Evolutionary conservation across 495 filamentous ascomycete species (phyloP).

Genomic region (Penicillium lividum): DNA sequence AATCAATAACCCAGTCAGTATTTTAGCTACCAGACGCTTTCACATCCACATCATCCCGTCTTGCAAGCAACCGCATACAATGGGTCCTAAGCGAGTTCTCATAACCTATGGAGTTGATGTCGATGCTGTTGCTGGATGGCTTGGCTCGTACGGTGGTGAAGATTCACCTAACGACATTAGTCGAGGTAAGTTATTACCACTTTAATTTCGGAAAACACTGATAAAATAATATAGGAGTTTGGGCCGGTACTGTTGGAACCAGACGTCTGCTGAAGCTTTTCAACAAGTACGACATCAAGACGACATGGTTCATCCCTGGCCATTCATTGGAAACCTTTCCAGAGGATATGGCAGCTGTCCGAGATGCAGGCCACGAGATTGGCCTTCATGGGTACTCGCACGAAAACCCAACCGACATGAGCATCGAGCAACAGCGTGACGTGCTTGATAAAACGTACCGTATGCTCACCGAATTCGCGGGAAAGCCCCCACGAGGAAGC

Average conservation of each 20-base stretch:
- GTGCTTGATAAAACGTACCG: conserved; percentile 76
- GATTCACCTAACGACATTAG: conserved; percentile 67
- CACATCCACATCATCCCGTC: not conserved
- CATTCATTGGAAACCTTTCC: conserved; percentile 79
- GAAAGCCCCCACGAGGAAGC: conserved; percentile 70
- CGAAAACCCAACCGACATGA: conserved; percentile 76
- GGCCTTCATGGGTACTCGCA: conserved; percentile 75
- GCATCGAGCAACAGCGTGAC: conserved; percentile 71
- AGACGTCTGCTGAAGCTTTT: conserved; percentile 72
- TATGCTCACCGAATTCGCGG: conserved; percentile 70
- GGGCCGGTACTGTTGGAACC: conserved; percentile 70
- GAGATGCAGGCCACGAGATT: conserved; percentile 78
- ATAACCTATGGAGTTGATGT: conserved; percentile 60
- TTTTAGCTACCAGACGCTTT: not conserved
- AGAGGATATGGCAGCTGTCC: conserved; percentile 68
- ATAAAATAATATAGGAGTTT: conserved; percentile 50
- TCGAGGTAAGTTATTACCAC: conserved; percentile 39
- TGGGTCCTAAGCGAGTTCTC: conserved; percentile 53
- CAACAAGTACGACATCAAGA: conserved; percentile 75
- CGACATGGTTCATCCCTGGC: conserved; percentile 81
- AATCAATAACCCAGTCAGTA: too few relatives aligned
- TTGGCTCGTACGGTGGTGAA: conserved; percentile 68
- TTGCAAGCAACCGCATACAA: conserved; percentile 9
- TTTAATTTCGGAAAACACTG: not conserved
- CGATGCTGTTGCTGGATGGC: conserved; percentile 72